These are phyloP conservation scores for Candida chauliodis DNA, from an alignment of 805 yeast species.

Conservation along the genomic window DNA sequence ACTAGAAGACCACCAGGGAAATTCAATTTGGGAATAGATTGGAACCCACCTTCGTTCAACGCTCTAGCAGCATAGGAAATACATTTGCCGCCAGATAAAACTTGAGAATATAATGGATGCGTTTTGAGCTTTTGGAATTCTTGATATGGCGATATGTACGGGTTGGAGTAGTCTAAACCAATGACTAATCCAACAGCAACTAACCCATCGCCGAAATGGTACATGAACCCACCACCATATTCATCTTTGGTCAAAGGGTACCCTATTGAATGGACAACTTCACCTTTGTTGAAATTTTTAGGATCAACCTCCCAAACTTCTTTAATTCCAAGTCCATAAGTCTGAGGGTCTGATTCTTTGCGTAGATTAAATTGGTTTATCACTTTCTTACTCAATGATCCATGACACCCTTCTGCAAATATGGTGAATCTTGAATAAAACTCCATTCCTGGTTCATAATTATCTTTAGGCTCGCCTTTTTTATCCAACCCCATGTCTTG, in stretches of 20 bases:
- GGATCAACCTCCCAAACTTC: constrained; percentile 96
- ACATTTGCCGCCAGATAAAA: constrained; percentile 86
- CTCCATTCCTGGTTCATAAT: constrained; percentile 97
- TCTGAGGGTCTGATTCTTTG: constrained; percentile 64
- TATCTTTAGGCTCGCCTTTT: constrained; percentile 70
- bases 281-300: constrained; percentile 75
- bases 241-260: constrained; percentile 68
- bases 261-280: constrained; percentile 84
- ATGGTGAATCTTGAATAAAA: constrained; percentile 88
- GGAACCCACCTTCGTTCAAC: constrained; percentile 94
- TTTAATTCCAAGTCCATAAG: constrained; percentile 93
- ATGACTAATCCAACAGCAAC: constrained; percentile 93
- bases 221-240: constrained; percentile 98
- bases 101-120: constrained; percentile 77
- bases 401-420: constrained; percentile 98
- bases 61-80: constrained; percentile 95
- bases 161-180: constrained; percentile 92
- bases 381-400: constrained; percentile 78
- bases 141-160: constrained; percentile 91
- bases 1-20: constrained; percentile 97
- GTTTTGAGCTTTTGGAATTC: constrained; percentile 94
- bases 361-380: constrained; percentile 69
- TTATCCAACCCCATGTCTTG: constrained; percentile 85
- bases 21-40: constrained; percentile 81
- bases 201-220: constrained; percentile 91